Percentiles rank a stretch among this genome's conserved stretches.
Conservation (phyloP, 768 basidiomycete genomes). For the Lactarius sanguifluus region DNA sequence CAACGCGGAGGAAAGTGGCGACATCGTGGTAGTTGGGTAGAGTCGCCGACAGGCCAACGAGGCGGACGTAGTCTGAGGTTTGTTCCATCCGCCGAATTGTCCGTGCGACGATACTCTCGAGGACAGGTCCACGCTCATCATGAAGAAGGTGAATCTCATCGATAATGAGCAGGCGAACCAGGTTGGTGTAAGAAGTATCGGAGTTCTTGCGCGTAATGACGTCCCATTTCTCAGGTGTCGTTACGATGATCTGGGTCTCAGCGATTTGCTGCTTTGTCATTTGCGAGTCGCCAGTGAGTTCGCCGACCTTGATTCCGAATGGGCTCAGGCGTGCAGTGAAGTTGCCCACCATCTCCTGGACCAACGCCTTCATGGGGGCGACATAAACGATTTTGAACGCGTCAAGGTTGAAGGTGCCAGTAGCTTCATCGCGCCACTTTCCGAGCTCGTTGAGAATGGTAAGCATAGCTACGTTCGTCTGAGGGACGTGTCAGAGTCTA, state of each 20-base stretch:
- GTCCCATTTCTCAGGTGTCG: constrained; percentile 99
- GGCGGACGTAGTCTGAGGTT: constrained; percentile 86
- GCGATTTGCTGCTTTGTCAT: constrained; percentile 97
- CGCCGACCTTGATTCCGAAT: constrained; percentile 83
- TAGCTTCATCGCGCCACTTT: constrained; percentile 82
- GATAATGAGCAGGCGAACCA: constrained; percentile 94
- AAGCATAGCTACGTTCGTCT: constrained; percentile 99
- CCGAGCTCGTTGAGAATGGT: constrained; percentile 88
- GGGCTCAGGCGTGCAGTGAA: constrained; percentile 72
- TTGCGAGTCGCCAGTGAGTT: constrained; percentile 96
- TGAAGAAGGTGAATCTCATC: constrained; percentile 98
- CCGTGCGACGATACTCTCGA: constrained; percentile 87
- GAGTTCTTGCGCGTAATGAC: constrained; percentile 98
- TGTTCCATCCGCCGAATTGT: constrained; percentile 95
- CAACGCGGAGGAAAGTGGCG: constrained; percentile 93
- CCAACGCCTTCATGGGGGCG: constrained; percentile 98
- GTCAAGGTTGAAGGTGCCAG: constrained; percentile 79
- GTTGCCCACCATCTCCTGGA: constrained; percentile 98
- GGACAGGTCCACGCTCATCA: constrained; percentile 95
- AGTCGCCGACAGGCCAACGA: constrained; percentile 94
- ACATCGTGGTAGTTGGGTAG: constrained; percentile 99
- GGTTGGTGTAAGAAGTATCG: constrained; percentile 94
- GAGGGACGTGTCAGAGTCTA: constrained; percentile 30
- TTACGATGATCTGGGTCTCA: constrained; percentile 97
- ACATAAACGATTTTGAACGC: constrained; percentile 97